These are phyloP conservation scores for Calonectria pteridis DNA, from an alignment of 2,329 filamentous ascomycete species.

Conservation along the genomic window DNA sequence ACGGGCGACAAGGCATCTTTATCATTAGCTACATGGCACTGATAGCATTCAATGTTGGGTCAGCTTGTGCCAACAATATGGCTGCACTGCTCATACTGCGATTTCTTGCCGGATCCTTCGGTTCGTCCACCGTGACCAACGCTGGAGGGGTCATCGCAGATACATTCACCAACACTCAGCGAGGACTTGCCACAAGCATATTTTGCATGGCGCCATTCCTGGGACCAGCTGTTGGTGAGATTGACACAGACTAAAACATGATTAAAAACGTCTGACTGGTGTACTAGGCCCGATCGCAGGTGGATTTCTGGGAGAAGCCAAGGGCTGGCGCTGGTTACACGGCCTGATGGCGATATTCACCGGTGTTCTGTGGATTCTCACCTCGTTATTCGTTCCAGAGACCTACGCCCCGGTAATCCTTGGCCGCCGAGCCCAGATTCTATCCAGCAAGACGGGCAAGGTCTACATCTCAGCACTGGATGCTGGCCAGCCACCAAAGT, in stretches of 20 bases:
- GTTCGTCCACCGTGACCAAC: conserved; percentile 67
- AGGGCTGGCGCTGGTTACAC: conserved; percentile 67
- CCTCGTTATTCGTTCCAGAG: conserved; percentile 59
- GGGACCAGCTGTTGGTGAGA: conserved; percentile 30
- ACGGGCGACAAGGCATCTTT: conserved; percentile 70
- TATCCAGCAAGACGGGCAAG: conserved; percentile 38
- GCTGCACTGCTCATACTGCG: conserved; percentile 70
- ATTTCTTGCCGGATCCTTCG: conserved; percentile 72
- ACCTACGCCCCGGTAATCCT: conserved; percentile 47
- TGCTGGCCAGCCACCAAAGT: conserved; percentile 52
- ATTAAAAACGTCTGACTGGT: neutral
- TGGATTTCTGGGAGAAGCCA: conserved; percentile 67
- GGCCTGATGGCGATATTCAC: conserved; percentile 57
- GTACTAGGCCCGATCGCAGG: conserved; percentile 63
- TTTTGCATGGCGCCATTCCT: conserved; percentile 63
- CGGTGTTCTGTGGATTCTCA: conserved; percentile 33
- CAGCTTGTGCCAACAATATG: conserved; percentile 67
- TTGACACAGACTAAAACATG: accelerated
- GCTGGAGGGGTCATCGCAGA: conserved; percentile 69
- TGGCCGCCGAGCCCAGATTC: conserved; percentile 32
- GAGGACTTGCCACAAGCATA: conserved; percentile 65
- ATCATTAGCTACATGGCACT: conserved; percentile 67
- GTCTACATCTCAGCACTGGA: conserved; percentile 53
- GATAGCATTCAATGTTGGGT: conserved; percentile 71
- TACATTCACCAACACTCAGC: conserved; percentile 62